Evolutionary conservation across 768 basidiomycete species (phyloP).

Genomic region (Russula abietina): DNA sequence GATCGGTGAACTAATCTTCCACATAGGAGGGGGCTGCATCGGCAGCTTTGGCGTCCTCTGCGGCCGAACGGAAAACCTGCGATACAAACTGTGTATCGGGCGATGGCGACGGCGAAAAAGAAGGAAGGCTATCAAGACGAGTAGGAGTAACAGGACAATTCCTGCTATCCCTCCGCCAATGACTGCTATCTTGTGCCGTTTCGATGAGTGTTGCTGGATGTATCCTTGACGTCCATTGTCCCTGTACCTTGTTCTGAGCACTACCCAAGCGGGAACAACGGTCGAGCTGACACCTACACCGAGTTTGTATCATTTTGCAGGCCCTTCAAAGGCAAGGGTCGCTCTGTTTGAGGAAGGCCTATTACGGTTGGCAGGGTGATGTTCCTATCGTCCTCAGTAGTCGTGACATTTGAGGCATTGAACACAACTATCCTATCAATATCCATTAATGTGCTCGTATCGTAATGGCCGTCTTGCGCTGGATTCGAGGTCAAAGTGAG

Average conservation of each 20-base stretch:
- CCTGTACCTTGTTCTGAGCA: neutral
- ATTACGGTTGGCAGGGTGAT: neutral
- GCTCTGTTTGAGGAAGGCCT: neutral
- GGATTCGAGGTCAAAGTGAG: slow-evolving; percentile 36
- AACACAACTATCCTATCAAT: slow-evolving; percentile 17
- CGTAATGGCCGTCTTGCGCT: neutral
- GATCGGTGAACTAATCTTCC: neutral
- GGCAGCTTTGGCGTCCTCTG: slow-evolving; percentile 9
- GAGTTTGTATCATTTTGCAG: neutral
- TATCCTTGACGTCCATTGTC: neutral
- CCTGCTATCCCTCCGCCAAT: slow-evolving; percentile 2
- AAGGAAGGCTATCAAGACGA: neutral
- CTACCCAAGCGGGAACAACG: neutral
- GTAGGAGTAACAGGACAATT: neutral
- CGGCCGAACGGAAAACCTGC: neutral
- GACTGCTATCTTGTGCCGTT: neutral
- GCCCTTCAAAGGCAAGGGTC: neutral
- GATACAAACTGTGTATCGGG: neutral
- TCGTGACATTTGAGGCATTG: neutral
- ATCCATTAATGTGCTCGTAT: slow-evolving; percentile 12
- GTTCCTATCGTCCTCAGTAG: neutral
- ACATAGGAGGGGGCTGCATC: neutral
- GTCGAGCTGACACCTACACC: neutral
- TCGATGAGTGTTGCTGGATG: neutral
- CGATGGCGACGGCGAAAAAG: slow-evolving; percentile 7